Conservation (phyloP, 2,329 filamentous ascomycete genomes). For the Tolypocladium capitatum region DNA sequence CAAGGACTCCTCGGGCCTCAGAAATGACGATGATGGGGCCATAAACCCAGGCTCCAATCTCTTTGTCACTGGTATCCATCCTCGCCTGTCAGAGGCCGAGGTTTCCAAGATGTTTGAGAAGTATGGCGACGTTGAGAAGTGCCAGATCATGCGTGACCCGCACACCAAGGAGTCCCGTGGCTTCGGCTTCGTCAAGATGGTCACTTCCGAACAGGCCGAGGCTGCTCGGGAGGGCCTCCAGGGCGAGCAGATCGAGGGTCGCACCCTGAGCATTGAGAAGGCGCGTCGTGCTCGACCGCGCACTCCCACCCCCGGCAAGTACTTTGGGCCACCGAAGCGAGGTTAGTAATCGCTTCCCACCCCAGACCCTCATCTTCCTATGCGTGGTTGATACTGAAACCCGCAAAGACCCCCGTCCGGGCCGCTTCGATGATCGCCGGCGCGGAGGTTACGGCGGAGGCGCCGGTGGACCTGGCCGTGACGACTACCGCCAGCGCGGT, state of each 20-base stretch:
- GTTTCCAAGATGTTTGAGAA: slow-evolving; percentile 95
- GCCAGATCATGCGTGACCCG: slow-evolving; percentile 98
- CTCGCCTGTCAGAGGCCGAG: slow-evolving; percentile 76
- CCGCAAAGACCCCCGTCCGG: slow-evolving; percentile 21
- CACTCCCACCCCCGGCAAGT: slow-evolving; percentile 95
- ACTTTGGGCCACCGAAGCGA: slow-evolving; percentile 96
- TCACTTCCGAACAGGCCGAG: slow-evolving; percentile 86
- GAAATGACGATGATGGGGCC: slow-evolving; percentile 57
- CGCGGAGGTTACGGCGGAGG: slow-evolving; percentile 44
- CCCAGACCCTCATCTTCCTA: background rate
- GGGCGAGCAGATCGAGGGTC: slow-evolving; percentile 87
- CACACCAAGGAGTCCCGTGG: slow-evolving; percentile 97
- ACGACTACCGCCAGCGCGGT: slow-evolving; percentile 45
- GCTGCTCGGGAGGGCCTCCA: slow-evolving; percentile 93
- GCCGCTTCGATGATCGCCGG: slow-evolving; percentile 47
- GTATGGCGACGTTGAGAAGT: slow-evolving; percentile 97
- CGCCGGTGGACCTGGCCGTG: slow-evolving; percentile 33
- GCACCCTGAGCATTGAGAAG: slow-evolving; percentile 97
- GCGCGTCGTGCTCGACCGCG: slow-evolving; percentile 87
- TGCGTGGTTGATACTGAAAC: background rate
- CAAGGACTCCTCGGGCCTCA: slow-evolving; percentile 39
- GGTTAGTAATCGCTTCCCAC: slow-evolving; percentile 43
- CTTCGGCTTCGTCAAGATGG: slow-evolving; percentile 99
- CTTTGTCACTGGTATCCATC: slow-evolving; percentile 96
- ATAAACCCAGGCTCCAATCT: slow-evolving; percentile 94